Conservation (phyloP, 352 stramenopile genomes). For the Globisporangium parvum region DNA sequence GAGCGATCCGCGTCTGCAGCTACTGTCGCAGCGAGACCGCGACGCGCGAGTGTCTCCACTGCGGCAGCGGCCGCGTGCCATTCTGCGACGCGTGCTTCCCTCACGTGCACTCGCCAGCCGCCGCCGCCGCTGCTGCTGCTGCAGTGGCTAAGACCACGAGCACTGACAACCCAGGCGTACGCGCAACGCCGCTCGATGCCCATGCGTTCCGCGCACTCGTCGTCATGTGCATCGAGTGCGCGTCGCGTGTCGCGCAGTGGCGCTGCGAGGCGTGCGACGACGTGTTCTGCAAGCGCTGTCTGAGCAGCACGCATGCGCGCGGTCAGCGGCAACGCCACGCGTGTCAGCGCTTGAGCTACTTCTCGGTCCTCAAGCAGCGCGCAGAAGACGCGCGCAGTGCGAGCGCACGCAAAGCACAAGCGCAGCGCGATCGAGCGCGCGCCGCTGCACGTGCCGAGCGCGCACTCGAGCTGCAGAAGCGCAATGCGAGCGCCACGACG, state of each 20-base stretch:
- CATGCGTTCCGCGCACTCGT: conserved; percentile 48
- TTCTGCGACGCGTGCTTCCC: conserved; percentile 67
- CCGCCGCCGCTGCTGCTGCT: neutral
- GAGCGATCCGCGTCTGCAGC: conserved; percentile 34
- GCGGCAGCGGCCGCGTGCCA: conserved; percentile 52
- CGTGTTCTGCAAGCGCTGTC: conserved; percentile 63
- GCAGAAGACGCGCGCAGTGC: conserved; percentile 27
- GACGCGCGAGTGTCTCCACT: conserved; percentile 58
- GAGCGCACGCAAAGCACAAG: conserved; percentile 28
- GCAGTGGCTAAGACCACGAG: neutral
- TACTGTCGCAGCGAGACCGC: conserved; percentile 52
- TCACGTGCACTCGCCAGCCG: conserved; percentile 29
- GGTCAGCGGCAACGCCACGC: conserved; percentile 49
- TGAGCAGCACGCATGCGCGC: conserved; percentile 47
- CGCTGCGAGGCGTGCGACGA: conserved; percentile 54
- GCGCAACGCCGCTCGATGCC: neutral
- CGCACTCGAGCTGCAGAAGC: conserved; percentile 14
- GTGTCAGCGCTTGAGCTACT: conserved; percentile 59
- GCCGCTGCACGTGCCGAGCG: conserved; percentile 20
- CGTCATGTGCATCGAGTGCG: conserved; percentile 63
- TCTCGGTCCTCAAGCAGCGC: conserved; percentile 50
- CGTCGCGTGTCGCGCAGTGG: conserved; percentile 54
- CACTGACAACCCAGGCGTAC: neutral
- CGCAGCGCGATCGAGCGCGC: conserved; percentile 18
- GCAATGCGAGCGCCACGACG: conserved; percentile 25